phyloP scores from a whole-genome alignment of 768 basidiomycete genomes.

The Trametes cingulata region DNA sequence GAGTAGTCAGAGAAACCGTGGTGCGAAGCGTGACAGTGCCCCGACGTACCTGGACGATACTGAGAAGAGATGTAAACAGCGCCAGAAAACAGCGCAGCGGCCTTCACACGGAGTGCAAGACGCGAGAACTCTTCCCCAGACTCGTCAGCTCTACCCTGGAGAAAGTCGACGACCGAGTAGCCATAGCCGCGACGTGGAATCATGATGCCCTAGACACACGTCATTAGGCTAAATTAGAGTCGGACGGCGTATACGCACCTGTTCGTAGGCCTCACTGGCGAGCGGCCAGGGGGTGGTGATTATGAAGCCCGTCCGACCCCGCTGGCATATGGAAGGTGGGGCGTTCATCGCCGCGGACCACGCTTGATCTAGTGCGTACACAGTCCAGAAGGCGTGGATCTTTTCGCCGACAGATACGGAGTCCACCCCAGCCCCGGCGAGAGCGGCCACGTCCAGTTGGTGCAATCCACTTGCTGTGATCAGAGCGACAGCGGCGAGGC shows the following conservation, averaged over 20 bases:
- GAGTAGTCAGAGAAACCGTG: not conserved
- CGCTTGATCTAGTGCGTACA: constrained; percentile 25
- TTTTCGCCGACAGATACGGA: constrained; percentile 27
- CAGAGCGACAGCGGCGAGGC: constrained; percentile 33
- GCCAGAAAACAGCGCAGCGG: constrained; percentile 23
- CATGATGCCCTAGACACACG: constrained; percentile 8
- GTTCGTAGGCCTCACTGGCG: constrained; percentile 26
- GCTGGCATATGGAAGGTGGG: constrained; percentile 20
- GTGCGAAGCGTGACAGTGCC: not conserved
- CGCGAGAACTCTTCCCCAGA: constrained; percentile 18
- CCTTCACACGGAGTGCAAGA: constrained; percentile 26
- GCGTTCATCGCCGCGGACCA: constrained; percentile 27
- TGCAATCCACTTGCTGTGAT: constrained; percentile 32
- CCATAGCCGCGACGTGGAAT: not conserved
- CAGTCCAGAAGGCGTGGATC: constrained; percentile 31
- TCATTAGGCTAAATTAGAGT: not conserved
- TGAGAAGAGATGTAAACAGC: constrained; percentile 21
- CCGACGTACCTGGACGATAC: constrained; percentile 23
- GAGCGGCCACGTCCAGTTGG: constrained; percentile 20
- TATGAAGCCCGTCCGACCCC: constrained; percentile 4
- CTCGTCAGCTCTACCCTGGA: constrained; percentile 13
- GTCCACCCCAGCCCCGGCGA: constrained; percentile 15
- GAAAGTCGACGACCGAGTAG: constrained; percentile 16
- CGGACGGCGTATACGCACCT: not conserved
- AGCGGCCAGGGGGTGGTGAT: constrained; percentile 33